These are phyloP conservation scores for Pueraria montana DNA, from an alignment of 306 rosid genomes.

Conservation along the genomic window DNA sequence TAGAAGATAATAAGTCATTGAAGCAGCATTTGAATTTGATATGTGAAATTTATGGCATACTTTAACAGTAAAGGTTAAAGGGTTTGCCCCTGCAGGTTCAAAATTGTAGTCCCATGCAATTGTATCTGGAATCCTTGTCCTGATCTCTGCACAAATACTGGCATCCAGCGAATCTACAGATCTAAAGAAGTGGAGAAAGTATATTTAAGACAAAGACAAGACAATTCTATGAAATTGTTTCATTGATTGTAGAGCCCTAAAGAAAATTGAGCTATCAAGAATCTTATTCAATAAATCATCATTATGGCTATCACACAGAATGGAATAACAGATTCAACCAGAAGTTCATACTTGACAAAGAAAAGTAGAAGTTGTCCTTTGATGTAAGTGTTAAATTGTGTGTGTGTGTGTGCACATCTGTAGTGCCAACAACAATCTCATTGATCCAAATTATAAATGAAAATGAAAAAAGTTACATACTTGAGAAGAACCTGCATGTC, in stretches of 20 bases:
- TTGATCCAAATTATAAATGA: neutral
- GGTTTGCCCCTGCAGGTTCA: constrained; percentile 88
- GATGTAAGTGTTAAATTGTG: neutral
- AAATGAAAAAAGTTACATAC: constrained; percentile 61
- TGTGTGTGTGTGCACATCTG: neutral
- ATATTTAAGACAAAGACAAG: constrained; percentile 23
- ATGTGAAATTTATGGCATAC: constrained; percentile 48
- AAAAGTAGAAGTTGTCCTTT: neutral
- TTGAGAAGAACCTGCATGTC: constrained; percentile 96
- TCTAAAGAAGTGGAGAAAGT: constrained; percentile 56
- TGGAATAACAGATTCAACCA: constrained; percentile 25
- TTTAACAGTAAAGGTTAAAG: constrained; percentile 90
- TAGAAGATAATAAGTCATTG: constrained; percentile 7
- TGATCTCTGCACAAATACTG: constrained; percentile 91
- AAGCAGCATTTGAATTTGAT: constrained; percentile 20
- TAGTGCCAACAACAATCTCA: neutral
- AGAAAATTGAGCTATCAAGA: constrained; percentile 25
- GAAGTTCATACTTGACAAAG: constrained; percentile 25
- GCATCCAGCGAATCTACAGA: constrained; percentile 81
- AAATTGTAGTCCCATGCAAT: constrained; percentile 92
- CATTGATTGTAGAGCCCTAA: neutral
- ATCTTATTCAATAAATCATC: constrained; percentile 14
- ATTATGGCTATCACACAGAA: constrained; percentile 1
- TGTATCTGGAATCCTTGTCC: constrained; percentile 95
- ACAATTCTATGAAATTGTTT: constrained; percentile 3